Conservation (phyloP, 2,329 filamentous ascomycete genomes). For the Claviceps arundinis region DNA sequence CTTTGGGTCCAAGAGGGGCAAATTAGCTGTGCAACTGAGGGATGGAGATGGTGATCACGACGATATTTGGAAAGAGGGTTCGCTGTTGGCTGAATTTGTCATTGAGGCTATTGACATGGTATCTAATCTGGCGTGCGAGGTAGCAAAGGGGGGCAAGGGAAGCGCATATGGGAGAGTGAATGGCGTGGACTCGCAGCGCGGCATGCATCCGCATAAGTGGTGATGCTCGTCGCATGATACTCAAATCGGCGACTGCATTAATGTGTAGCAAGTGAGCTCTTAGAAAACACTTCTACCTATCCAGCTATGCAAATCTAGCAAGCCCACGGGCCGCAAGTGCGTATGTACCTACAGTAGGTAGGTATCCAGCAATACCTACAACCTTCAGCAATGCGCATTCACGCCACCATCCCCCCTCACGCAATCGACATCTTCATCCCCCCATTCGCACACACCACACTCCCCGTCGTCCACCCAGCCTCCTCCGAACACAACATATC, state of each 20-base stretch:
- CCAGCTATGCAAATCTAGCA: too few species aligned
- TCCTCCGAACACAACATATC: conserved; percentile 58
- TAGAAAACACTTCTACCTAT: too few species aligned
- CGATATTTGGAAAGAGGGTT: conserved; percentile 3
- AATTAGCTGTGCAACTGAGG: background rate
- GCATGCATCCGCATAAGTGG: background rate
- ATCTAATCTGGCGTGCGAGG: background rate
- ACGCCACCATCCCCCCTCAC: conserved; percentile 2
- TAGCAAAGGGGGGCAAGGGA: background rate
- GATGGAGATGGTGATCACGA: conserved; percentile 3
- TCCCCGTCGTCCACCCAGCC: conserved; percentile 55
- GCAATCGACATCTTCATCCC: conserved; percentile 27
- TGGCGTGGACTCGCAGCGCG: background rate
- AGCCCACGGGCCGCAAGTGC: too few species aligned
- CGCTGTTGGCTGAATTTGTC: background rate
- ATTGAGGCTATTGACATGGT: background rate
- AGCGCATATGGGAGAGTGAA: background rate
- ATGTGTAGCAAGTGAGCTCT: too few species aligned
- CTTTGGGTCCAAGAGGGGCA: background rate
- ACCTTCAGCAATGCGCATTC: too few species aligned
- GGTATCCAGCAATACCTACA: too few species aligned
- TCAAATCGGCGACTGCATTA: too few species aligned
- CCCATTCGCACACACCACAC: conserved; percentile 59
- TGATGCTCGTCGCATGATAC: too few species aligned
- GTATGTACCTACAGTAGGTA: too few species aligned